Base-by-base conservation (phyloP, 2,329 filamentous ascomycete species). In the Chaetomium strumarium region DNA sequence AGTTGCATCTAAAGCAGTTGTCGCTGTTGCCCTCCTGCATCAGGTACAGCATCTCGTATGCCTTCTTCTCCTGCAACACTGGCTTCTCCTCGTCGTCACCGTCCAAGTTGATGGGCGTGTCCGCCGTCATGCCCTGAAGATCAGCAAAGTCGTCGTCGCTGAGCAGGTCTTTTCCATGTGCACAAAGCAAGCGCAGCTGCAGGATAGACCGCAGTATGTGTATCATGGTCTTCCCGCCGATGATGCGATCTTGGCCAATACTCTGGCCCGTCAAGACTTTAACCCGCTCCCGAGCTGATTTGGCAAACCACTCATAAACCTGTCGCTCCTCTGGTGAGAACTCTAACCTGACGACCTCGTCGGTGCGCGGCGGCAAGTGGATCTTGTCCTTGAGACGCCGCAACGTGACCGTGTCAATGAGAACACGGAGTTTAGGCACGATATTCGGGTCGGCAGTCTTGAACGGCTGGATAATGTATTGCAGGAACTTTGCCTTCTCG, bases 381-480 rank as follows among this genome's bases (percentile, higher is more conserved):
- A 97, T 91, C 68, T 86, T 90, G 68, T 97, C 90, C 68, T 97
- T 97, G 33, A 93, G 76, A 19, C 93, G 88, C 24, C 93, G 86
- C 10, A 99, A 75, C 0, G 93, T 97, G 59, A 99, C 87, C n/a
- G 88, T 93, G 65, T 96, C 89, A 9, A 99, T 91, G 0, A 99
- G 79, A 11, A 96, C 78, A 30, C 92, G 87, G 31, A 99, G 76
- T 65, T 91, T 93, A 4, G 86, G 83, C 2, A 97, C 77, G 45
- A 95, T 90, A 39, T 88, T 84, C 0, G 88, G 83, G 62, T 96
- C 88, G 39, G 88, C 92, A 19, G 80, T 80, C 69, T 95, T 96
- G 75, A 96, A 95, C 0, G 90, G 90, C 34, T 81, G 78, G 33
- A 93, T 79, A 52, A 99, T 93, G 66, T 87, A 83, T 52, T 88